Evolutionary conservation across 805 yeast genomes (phyloP).

Genomic region (Metschnikowia lochheadii): DNA sequence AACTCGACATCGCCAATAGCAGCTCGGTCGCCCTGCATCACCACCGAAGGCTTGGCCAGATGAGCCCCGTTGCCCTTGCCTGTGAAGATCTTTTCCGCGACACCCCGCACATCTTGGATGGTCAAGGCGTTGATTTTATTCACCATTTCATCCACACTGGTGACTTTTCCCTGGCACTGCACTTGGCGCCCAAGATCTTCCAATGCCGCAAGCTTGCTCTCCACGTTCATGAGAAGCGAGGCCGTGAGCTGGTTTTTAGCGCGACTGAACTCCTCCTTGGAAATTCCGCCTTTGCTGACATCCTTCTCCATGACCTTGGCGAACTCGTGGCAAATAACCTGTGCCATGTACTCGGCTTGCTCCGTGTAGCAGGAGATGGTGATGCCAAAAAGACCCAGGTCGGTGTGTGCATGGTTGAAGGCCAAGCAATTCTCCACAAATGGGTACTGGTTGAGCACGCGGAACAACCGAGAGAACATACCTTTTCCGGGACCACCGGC

Average conservation of each 20-base stretch:
- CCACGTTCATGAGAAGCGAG: constrained; percentile 86
- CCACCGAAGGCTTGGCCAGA: constrained; percentile 72
- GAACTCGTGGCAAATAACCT: constrained; percentile 55
- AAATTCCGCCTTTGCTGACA: constrained; percentile 50
- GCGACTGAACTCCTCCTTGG: constrained; percentile 70
- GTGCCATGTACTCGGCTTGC: constrained; percentile 80
- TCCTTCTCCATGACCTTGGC: constrained; percentile 32
- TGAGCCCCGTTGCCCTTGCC: constrained; percentile 48
- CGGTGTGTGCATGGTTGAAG: constrained; percentile 86
- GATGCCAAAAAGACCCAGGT: constrained; percentile 88
- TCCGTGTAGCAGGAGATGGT: constrained; percentile 80
- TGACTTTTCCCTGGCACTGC: constrained; percentile 72
- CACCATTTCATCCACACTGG: constrained; percentile 80
- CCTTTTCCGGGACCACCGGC: constrained; percentile 99
- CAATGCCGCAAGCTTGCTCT: constrained; percentile 86
- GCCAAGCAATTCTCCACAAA: constrained; percentile 85
- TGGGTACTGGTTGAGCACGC: constrained; percentile 86
- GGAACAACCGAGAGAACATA: constrained; percentile 90
- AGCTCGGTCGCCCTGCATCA: constrained; percentile 84
- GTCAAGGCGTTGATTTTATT: constrained; percentile 65
- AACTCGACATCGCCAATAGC: constrained; percentile 78
- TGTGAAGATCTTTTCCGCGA: constrained; percentile 72
- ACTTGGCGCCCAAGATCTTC: constrained; percentile 96
- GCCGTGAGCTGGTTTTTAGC: constrained; percentile 91
- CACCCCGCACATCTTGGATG: constrained; percentile 61